Percentiles rank a stretch among this genome's conserved stretches.
These are phyloP conservation scores for Thielaviopsis euricoi DNA, from an alignment of 2,329 filamentous ascomycete genomes.

Conservation along the genomic window DNA sequence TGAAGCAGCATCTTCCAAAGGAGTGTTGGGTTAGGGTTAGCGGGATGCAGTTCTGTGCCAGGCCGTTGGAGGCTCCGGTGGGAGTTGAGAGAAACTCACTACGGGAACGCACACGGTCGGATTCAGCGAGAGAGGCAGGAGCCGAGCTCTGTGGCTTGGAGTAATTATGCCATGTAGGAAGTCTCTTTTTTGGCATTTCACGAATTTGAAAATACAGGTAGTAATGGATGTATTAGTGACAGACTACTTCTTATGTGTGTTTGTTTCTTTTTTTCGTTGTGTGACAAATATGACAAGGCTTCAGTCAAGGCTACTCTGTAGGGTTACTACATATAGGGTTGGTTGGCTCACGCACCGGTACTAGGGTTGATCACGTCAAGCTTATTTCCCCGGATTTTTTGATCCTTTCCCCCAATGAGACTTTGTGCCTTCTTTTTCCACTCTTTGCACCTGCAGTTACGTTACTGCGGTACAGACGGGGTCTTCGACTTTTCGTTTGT, in stretches of 20 bases:
- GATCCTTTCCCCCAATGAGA: not conserved
- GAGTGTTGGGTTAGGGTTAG: not conserved
- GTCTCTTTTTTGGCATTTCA: conserved; percentile 1
- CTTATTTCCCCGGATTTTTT: not conserved
- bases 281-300: not conserved
- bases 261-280: not conserved
- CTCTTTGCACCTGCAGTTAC: not conserved
- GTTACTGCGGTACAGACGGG: not conserved
- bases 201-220: not conserved
- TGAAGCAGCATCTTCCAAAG: not conserved
- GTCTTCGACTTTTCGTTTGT: not conserved
- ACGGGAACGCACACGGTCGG: not conserved
- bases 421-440: not conserved
- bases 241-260: not conserved
- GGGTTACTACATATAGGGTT: not conserved
- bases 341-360: not conserved
- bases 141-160: conserved; percentile 2
- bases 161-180: not conserved
- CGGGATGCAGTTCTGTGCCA: too few species aligned
- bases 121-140: not conserved
- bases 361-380: not conserved
- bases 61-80: not conserved
- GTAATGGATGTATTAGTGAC: not conserved
- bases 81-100: not conserved
- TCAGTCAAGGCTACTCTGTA: not conserved